Evolutionary conservation across 768 basidiomycete species (phyloP), one percentile per base, ranked within the genome.

Genomic region (Tephrocybe sp.): DNA sequence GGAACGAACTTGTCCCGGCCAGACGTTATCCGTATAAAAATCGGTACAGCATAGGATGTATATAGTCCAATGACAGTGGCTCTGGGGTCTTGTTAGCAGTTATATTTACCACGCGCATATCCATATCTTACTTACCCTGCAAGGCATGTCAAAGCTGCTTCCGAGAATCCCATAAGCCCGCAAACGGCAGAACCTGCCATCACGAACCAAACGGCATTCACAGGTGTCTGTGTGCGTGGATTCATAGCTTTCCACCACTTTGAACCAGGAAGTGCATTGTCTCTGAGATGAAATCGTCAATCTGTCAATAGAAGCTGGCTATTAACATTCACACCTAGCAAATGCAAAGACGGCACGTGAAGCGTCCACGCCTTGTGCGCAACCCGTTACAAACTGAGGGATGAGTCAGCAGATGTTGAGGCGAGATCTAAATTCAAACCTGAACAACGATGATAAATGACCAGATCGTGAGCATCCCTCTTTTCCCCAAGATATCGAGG

Each of bases 301-400:
- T 39, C 34, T 5, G 15, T 36, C 20, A 21, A 12, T 21, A 39
- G 38, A 20, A n/a, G 6, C 20, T n/a, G 34, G 15, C 15, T 5
- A 10, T 4, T 5, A n/a, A 36, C 34, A 15, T 9, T 36, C 34
- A 12, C n/a, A 48, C 53, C 53, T 48, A 4, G 86, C 85, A 62
- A 88, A 88, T 6, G 86, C 86, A 55, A 87, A 88, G 42, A 88
- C 77, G 9, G 87, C 86, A 15, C 86, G 82, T 36, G 85, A 87
- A 11, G 86, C 86, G 59, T 88, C 86, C 7, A 88, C 85, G 18
- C 77, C 81, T 62, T 88, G 86, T 6, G 86, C 86, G 11, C 86
- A 86, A 8, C 85, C 86, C 0, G 85, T 86, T 17, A 86, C 84
- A 55, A 77, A 87, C 85, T 86, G 4, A 26, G 3, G 17, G 11